Base-by-base conservation (phyloP, 257 asterid genomes). In the Solanum corneliomulleri region DNA sequence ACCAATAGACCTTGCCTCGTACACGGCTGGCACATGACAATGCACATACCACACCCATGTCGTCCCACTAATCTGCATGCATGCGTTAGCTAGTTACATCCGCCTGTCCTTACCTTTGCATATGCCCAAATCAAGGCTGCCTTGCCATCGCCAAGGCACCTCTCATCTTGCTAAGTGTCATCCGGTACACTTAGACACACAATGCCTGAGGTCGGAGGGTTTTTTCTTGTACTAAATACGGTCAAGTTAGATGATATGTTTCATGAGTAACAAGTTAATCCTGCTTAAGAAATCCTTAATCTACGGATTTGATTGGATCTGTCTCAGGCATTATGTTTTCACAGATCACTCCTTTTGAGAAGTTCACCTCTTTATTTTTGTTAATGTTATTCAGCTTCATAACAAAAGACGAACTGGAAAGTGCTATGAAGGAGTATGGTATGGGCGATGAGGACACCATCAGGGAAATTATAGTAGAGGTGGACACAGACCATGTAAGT, bases 401-500 rank as follows among this genome's bases (percentile, higher is more conserved):
- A 74, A 94, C 97, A 58, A 92, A 89, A 87, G 97, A 94, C 88
- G 97, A 94, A 90, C 94, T 94, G 86, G 94, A 92, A 90, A 88
- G 89, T 88, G 97, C 97, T 31, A 94, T 94, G 97, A 93, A 93
- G 90, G 94, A 93, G 86, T 91, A 94, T 6, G 94, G 94, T 33
- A 92, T 94, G 90, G 97, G 95, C 18, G 97, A 94, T 74, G 97
- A 92, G 68, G 92, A 90, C 60, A 94, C 92, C 89, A 94, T 94
- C 87, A 91, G 86, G 90, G 97, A 94, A 84, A 94, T 94, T 49
- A 92, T 94, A 45, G 88, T 93, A 12, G 97, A 94, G 89, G 97
- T 94, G 87, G 97, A 93, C 80, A 93, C 97, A 45, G 97, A 94
- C 85, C 91, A 94, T 89, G 96, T 93, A 88, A 90, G 95, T 91